Conservation (phyloP, 2,329 filamentous ascomycete species). For the Tolypocladium endophyticum region DNA sequence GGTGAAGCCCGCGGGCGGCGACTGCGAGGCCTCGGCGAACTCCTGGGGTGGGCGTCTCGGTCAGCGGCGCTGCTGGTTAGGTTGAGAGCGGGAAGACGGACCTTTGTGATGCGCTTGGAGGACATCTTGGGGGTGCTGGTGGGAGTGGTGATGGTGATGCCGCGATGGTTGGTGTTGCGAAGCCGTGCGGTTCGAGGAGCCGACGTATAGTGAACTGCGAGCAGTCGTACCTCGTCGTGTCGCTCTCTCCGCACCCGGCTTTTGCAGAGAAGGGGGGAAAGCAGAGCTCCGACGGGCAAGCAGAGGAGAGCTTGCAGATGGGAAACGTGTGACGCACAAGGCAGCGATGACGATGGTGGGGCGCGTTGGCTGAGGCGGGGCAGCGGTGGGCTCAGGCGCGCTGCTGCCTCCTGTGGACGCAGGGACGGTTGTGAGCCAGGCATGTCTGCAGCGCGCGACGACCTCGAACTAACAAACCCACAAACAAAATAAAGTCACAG, state of each 20-base stretch:
- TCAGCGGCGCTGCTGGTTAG: background rate
- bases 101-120: conserved; percentile 35
- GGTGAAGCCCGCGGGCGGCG: conserved; percentile 35
- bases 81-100: conserved; percentile 6
- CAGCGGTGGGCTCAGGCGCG: too few species aligned
- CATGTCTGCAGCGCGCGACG: too few species aligned
- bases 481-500: too few species aligned
- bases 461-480: too few species aligned
- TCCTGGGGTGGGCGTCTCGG: conserved; percentile 37
- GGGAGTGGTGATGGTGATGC: background rate
- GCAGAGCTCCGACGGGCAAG: background rate
- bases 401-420: too few species aligned
- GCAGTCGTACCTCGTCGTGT: too few species aligned
- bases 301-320: background rate
- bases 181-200: too few species aligned
- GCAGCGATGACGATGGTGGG: background rate
- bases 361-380: too few species aligned
- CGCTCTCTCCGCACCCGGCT: too few species aligned
- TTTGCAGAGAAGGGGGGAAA: background rate
- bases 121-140: conserved; percentile 21
- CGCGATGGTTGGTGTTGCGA: conserved; percentile 1
- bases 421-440: too few species aligned
- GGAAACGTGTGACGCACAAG: background rate
- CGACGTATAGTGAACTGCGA: too few species aligned
- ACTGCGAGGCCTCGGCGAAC: conserved; percentile 36